Percentiles rank a stretch among this genome's conserved stretches.
Evolutionary conservation across 176 grass and related monocot genomes (phyloP).

Genomic region (Oryza rufipogon): DNA sequence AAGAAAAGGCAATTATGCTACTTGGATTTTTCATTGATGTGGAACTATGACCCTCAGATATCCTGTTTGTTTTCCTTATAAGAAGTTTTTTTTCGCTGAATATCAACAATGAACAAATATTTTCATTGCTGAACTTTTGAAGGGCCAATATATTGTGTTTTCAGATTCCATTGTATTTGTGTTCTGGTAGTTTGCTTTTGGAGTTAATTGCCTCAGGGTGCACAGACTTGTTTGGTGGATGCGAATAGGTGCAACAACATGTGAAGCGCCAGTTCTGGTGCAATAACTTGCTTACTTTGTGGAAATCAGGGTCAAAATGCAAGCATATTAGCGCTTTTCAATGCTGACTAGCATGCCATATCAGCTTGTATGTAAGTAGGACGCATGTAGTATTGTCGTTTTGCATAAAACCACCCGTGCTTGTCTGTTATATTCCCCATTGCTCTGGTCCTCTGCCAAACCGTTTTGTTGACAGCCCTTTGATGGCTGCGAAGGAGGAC

Average conservation of each 20-base stretch:
- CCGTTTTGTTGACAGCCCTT: no score
- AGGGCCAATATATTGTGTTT: neutral
- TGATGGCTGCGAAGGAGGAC: no score
- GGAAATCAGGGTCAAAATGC: neutral
- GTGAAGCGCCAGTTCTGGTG: neutral
- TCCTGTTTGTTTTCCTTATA: neutral
- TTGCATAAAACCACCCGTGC: neutral
- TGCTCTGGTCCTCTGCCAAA: neutral
- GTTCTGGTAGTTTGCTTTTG: neutral
- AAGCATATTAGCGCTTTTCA: neutral
- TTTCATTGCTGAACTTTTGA: neutral
- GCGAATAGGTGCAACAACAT: neutral
- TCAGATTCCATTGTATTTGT: neutral
- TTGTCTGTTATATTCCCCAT: neutral
- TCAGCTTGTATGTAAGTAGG: neutral
- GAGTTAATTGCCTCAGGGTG: neutral
- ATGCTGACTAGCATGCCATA: neutral
- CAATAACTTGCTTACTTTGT: neutral
- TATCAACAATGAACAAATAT: neutral
- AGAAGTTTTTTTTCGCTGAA: neutral
- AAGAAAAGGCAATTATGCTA: neutral
- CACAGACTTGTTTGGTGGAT: neutral
- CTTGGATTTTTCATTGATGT: neutral
- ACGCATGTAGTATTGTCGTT: neutral
- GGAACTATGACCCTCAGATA: neutral